Evolutionary conservation across 805 yeast genomes (phyloP).

Genomic region (Candida maesae): DNA sequence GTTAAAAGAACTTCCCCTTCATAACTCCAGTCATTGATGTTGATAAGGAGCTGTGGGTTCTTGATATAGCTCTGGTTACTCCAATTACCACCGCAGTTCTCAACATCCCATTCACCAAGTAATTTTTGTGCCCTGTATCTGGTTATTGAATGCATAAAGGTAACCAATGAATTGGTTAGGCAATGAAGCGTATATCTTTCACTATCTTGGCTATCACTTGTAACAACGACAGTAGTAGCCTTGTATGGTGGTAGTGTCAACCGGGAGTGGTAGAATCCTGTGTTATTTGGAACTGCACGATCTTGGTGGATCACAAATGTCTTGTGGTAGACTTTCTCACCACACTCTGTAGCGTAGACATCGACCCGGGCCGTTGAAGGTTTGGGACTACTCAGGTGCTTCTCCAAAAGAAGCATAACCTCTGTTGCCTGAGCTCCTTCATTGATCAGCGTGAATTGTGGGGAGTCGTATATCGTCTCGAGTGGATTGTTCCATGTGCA

Average conservation of each 20-base stretch:
- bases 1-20: slow-evolving; percentile 19
- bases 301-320: slow-evolving; percentile 19
- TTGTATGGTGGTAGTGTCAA: no score
- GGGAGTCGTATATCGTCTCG: slow-evolving; percentile 29
- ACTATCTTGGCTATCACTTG: slow-evolving; percentile 7
- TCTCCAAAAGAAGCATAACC: slow-evolving; percentile 48
- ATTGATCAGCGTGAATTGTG: slow-evolving; percentile 43
- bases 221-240: slow-evolving; percentile 31
- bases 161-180: slow-evolving; percentile 11
- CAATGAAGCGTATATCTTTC: slow-evolving; percentile 23
- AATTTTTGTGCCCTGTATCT: no score
- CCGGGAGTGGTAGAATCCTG: slow-evolving; percentile 35
- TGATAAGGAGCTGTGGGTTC: slow-evolving; percentile 53
- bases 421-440: slow-evolving; percentile 24
- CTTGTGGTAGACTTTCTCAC: no score
- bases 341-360: no score
- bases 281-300: slow-evolving; percentile 25
- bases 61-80: slow-evolving; percentile 38
- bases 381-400: slow-evolving; percentile 33
- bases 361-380: no score
- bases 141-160: slow-evolving; percentile 32
- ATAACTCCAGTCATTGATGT: slow-evolving; percentile 22
- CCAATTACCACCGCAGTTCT: slow-evolving; percentile 54
- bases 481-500: slow-evolving; percentile 29
- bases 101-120: slow-evolving; percentile 51